These are phyloP conservation scores for Albugo candida DNA, from an alignment of 352 stramenopile species.

Conservation along the genomic window DNA sequence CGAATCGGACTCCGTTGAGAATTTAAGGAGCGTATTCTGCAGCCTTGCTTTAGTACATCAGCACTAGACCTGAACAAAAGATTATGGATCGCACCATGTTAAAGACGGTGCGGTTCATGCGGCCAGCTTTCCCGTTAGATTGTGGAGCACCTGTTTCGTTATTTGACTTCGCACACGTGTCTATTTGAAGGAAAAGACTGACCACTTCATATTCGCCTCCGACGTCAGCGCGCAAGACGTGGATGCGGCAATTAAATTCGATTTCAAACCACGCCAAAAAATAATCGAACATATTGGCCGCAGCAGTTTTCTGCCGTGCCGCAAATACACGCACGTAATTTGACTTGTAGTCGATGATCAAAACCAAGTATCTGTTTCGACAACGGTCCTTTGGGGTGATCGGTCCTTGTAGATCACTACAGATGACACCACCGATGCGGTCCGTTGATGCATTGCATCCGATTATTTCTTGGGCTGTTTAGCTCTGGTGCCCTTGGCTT, in stretches of 20 bases:
- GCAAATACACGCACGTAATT: not conserved
- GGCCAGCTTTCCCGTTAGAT: not conserved
- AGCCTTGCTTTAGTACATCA: slow-evolving; percentile 5
- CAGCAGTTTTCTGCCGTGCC: not conserved
- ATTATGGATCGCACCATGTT: slow-evolving; percentile 2
- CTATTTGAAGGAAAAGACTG: not conserved
- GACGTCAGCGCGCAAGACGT: not conserved
- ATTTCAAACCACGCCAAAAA: not conserved
- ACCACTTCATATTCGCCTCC: not conserved
- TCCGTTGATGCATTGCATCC: not conserved
- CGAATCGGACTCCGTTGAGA: slow-evolving; percentile 5
- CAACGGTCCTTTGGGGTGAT: not conserved
- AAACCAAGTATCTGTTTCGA: not conserved
- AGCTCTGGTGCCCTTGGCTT: not conserved
- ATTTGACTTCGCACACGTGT: not conserved
- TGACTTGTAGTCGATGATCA: not conserved
- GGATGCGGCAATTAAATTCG: not conserved
- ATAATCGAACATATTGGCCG: not conserved
- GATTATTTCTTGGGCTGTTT: not conserved
- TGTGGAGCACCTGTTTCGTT: not conserved
- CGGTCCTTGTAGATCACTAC: not conserved
- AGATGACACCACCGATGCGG: not conserved
- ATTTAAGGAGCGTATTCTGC: slow-evolving; percentile 4
- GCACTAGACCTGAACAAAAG: slow-evolving; percentile 1
- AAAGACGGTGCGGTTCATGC: not conserved